phyloP scores from a whole-genome alignment of 345 rosid species.

The Hibiscus syriacus region DNA sequence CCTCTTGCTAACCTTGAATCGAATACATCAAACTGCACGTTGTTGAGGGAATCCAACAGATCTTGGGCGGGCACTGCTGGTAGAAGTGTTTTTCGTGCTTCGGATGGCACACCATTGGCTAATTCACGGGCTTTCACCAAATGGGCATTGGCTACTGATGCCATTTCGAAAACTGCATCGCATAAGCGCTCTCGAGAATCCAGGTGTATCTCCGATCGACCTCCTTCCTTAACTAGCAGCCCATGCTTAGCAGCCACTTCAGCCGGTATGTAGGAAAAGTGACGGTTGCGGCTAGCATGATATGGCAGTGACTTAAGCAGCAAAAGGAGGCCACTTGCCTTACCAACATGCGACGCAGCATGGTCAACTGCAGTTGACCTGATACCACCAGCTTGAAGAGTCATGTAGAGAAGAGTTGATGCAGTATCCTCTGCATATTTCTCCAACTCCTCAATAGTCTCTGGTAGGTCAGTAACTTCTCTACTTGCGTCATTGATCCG shows the following conservation, averaged over 20 bases:
- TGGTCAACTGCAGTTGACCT: slow-evolving; percentile 76
- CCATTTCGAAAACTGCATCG: slow-evolving; percentile 74
- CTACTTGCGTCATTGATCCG: slow-evolving; percentile 67
- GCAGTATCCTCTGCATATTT: slow-evolving; percentile 79
- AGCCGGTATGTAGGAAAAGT: slow-evolving; percentile 54
- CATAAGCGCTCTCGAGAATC: slow-evolving; percentile 61
- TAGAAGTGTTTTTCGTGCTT: slow-evolving; percentile 66
- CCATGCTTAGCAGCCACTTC: slow-evolving; percentile 73
- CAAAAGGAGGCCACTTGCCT: slow-evolving; percentile 86
- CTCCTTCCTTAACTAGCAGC: slow-evolving; percentile 54
- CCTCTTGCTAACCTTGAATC: slow-evolving; percentile 71
- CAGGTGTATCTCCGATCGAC: slow-evolving; percentile 43
- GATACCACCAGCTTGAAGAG: slow-evolving; percentile 83
- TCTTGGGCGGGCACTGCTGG: slow-evolving; percentile 78
- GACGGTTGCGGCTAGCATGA: slow-evolving; percentile 68
- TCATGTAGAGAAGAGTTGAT: slow-evolving; percentile 70
- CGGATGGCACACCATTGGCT: slow-evolving; percentile 51
- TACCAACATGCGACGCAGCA: slow-evolving; percentile 86
- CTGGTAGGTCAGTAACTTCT: slow-evolving; percentile 59
- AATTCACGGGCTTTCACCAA: slow-evolving; percentile 76
- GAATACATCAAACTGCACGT: slow-evolving; percentile 40
- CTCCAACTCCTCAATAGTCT: slow-evolving; percentile 62
- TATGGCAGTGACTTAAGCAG: slow-evolving; percentile 73
- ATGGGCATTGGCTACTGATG: slow-evolving; percentile 77
- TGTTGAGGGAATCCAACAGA: slow-evolving; percentile 42